Base-by-base conservation (phyloP, 805 yeast genomes). In the Kodamaea sagamina region DNA sequence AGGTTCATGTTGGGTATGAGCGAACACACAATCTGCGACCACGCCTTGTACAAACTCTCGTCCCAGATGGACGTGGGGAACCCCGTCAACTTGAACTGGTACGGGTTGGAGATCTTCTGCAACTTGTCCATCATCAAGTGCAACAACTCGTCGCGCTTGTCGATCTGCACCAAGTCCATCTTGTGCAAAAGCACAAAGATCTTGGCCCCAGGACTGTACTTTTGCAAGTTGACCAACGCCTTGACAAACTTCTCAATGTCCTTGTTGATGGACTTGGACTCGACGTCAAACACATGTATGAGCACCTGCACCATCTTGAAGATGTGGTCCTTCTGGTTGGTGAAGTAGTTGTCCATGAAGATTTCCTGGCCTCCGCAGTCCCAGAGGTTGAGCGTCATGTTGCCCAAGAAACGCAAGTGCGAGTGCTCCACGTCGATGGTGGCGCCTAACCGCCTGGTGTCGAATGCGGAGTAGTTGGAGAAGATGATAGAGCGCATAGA, bases 401-500 rank as follows among this genome's bases (percentile, higher is more conserved):
- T 90, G 1, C 97, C 97, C 46, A 93, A 71, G 57, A 93, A 90
- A 39, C 98, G 72, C 43, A 93, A 68, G 65, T 92, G 96, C 2
- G 97, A 89, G 59, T 93, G 97, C 59, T 93, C 99, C n/a, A 93
- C 97, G 59, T 93, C 99, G 44, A 93, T 90, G 0, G 99, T 93
- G 8, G 99, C 98, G 1, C 98, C 98, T 10, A 93, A 67, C 45
- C 98, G 74, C 50, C 98, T 76, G 2, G 99, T 93, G 60, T 93
- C 99, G 59, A 92, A 87, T 0, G 99, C 99, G 1, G 96, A 87
- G 64, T 93, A 93, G 59, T 93, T 93, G 54, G 95, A 83, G 64
- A 93, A 93, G 52, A 93, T 93, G 48, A 93, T 92, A 36, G 96
- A 88, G 54, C 98, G 75, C 99, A 93, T 93, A 1, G 97, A 89